A percentile compares a stretch with the other conserved stretches of the same genome.
Conservation (phyloP, 1,284 basidiomycete genomes). For the Trichosporon sp. region DNA sequence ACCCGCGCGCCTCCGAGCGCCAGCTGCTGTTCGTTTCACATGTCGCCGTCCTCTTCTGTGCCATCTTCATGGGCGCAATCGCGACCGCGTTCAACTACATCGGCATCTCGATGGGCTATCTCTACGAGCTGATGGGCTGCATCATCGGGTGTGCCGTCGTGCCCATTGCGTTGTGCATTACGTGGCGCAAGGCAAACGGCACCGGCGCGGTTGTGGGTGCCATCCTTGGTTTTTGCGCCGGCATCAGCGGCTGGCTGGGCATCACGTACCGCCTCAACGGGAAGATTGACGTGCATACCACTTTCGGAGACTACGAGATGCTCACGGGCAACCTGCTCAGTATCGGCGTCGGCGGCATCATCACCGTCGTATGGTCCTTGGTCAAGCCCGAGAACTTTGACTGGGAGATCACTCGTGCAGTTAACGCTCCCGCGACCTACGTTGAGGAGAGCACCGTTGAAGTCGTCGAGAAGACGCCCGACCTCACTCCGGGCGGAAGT, state of each 20-base stretch:
- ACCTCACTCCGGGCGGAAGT: slow-evolving; percentile 27
- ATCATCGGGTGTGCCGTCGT: slow-evolving; percentile 78
- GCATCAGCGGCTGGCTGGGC: slow-evolving; percentile 79
- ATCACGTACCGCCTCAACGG: slow-evolving; percentile 73
- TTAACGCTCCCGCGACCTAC: slow-evolving; percentile 60
- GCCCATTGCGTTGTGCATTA: slow-evolving; percentile 80
- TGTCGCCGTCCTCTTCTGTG: slow-evolving; percentile 67
- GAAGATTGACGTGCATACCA: slow-evolving; percentile 68
- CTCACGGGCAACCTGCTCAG: slow-evolving; percentile 84
- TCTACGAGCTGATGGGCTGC: slow-evolving; percentile 56
- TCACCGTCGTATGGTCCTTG: slow-evolving; percentile 67
- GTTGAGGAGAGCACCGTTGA: slow-evolving; percentile 36
- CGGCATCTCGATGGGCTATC: slow-evolving; percentile 73
- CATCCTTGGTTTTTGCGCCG: slow-evolving; percentile 69
- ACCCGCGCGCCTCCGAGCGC: slow-evolving; percentile 63
- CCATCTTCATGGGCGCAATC: slow-evolving; percentile 75
- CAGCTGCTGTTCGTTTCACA: slow-evolving; percentile 63
- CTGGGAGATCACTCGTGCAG: slow-evolving; percentile 73
- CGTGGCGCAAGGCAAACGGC: slow-evolving; percentile 81
- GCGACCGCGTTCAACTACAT: slow-evolving; percentile 87
- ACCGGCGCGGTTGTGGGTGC: slow-evolving; percentile 74
- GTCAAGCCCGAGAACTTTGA: slow-evolving; percentile 77
- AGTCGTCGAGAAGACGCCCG: slow-evolving; percentile 25
- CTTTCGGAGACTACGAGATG: slow-evolving; percentile 65
- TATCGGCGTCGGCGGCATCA: slow-evolving; percentile 76